Percentiles rank a stretch among this genome's conserved stretches.
Conservation (phyloP, 2,329 filamentous ascomycete species). For the Rhynchosporium secalis region DNA sequence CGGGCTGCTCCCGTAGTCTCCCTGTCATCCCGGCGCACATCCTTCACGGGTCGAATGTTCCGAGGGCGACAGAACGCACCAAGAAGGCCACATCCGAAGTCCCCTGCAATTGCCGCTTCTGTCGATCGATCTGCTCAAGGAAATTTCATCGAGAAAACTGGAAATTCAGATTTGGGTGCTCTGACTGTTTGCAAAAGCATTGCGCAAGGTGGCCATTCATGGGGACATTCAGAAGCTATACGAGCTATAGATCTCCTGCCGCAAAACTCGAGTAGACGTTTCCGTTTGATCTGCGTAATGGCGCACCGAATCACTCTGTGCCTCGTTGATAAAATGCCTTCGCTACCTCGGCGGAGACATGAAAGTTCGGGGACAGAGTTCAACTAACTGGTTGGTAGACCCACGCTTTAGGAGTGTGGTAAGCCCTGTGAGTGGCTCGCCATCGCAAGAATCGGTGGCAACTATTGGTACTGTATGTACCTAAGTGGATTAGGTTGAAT, state of each 20-base stretch:
- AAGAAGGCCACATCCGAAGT: constrained; percentile 7
- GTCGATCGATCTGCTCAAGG: constrained; percentile 10
- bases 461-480: neutral
- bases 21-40: constrained; percentile 6
- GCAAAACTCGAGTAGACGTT: constrained; percentile 3
- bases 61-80: neutral
- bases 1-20: neutral
- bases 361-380: neutral
- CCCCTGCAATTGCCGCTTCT: constrained; percentile 10
- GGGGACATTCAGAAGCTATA: neutral
- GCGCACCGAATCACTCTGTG: neutral
- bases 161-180: neutral
- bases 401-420: neutral
- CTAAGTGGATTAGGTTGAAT: neutral
- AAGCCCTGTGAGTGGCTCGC: constrained; percentile 8
- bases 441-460: neutral
- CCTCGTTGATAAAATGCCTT: neutral
- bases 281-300: no score
- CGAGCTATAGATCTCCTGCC: neutral
- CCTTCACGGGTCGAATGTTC: constrained; percentile 14
- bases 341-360: neutral
- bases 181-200: no score
- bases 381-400: neutral
- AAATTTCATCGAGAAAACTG: constrained; percentile 1
- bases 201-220: neutral